Percentiles rank a stretch among this genome's conserved stretches.
Evolutionary conservation across 192 early-diverging fungal species (phyloP).

Genomic region (Backusella psychrophila): DNA sequence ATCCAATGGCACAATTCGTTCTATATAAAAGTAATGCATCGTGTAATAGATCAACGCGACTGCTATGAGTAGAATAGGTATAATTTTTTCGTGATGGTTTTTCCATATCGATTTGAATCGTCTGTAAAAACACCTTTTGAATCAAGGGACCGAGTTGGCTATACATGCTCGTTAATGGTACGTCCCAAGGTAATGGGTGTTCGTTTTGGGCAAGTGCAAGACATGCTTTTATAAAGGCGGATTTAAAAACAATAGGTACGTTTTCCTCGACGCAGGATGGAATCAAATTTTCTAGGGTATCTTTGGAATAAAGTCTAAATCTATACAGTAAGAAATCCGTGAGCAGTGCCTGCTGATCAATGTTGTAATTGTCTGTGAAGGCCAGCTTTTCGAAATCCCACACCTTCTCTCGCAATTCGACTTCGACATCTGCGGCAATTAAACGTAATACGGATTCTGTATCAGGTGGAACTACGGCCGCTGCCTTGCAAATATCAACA

Average conservation of each 20-base stretch:
- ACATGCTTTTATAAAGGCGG: slow-evolving; percentile 74
- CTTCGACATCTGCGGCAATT: slow-evolving; percentile 66
- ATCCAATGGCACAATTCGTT: slow-evolving; percentile 65
- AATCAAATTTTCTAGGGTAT: slow-evolving; percentile 65
- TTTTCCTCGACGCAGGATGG: slow-evolving; percentile 64
- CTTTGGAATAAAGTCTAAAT: slow-evolving; percentile 69
- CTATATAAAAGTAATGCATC: slow-evolving; percentile 69
- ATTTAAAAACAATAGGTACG: slow-evolving; percentile 69
- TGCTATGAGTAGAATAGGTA: slow-evolving; percentile 42
- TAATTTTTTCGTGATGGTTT: slow-evolving; percentile 32
- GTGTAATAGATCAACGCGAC: slow-evolving; percentile 72
- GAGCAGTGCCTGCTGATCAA: slow-evolving; percentile 68
- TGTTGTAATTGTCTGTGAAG: slow-evolving; percentile 37
- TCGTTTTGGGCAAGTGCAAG: slow-evolving; percentile 63
- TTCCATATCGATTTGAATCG: slow-evolving; percentile 26
- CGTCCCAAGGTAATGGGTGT: slow-evolving; percentile 65
- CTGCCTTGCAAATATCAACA: slow-evolving; percentile 71
- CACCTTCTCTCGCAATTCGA: slow-evolving; percentile 56
- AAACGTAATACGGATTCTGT: slow-evolving; percentile 57
- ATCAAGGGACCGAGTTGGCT: slow-evolving; percentile 56
- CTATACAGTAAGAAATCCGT: slow-evolving; percentile 66
- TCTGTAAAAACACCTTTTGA: slow-evolving; percentile 60
- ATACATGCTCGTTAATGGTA: slow-evolving; percentile 49
- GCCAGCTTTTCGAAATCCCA: slow-evolving; percentile 14
- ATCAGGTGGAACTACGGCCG: slow-evolving; percentile 57